Conservation (phyloP, 495 filamentous ascomycete species). For the Penicillium cinerascens region DNA sequence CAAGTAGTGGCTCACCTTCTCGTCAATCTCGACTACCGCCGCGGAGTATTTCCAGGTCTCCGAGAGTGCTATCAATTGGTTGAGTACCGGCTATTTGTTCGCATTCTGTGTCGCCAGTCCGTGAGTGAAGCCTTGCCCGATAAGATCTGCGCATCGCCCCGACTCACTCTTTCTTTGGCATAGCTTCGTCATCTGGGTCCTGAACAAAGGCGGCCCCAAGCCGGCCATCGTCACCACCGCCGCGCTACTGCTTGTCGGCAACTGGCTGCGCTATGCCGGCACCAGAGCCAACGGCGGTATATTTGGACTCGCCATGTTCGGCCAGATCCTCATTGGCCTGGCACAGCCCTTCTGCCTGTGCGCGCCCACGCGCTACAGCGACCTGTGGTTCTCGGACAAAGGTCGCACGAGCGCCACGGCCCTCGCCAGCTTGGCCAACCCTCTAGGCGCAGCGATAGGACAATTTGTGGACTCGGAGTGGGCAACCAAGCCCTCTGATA, state of each 20-base stretch:
- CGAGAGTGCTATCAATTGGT: conserved; percentile 85
- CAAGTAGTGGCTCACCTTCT: conserved; percentile 84
- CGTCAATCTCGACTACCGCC: conserved; percentile 73
- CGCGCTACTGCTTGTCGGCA: conserved; percentile 70
- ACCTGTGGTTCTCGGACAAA: conserved; percentile 86
- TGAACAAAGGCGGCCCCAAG: conserved; percentile 78
- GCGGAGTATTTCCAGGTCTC: conserved; percentile 71
- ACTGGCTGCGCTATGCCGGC: conserved; percentile 91
- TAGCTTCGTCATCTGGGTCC: conserved; percentile 66
- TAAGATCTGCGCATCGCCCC: not conserved
- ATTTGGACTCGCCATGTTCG: conserved; percentile 83
- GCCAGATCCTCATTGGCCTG: conserved; percentile 88
- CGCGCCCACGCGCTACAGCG: conserved; percentile 86
- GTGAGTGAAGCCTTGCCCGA: conserved; percentile 34
- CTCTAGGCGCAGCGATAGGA: conserved; percentile 81
- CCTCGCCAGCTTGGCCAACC: conserved; percentile 78
- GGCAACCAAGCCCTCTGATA: conserved; percentile 55
- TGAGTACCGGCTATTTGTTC: conserved; percentile 83
- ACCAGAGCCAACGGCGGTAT: conserved; percentile 56
- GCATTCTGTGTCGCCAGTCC: conserved; percentile 73
- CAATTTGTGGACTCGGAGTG: conserved; percentile 81
- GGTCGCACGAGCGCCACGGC: conserved; percentile 89
- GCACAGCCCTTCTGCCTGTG: conserved; percentile 90
- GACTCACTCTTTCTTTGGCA: not conserved
- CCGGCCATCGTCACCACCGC: conserved; percentile 70